Conservation (phyloP, 1,139 yeast genomes). For the Diutina catenulata region DNA sequence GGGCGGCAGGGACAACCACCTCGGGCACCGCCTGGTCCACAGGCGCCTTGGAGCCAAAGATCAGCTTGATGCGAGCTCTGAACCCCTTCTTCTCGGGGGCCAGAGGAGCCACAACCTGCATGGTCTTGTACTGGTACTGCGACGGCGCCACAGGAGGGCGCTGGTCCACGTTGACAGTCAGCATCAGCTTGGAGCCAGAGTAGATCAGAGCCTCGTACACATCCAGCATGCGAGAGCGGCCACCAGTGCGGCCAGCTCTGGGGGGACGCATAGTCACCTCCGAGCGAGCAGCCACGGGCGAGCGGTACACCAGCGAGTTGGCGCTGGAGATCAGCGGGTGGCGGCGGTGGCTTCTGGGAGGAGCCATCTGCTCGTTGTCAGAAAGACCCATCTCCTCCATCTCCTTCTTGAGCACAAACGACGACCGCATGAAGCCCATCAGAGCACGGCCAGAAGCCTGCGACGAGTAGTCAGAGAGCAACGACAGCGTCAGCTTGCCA, state of each 20-base stretch:
- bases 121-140: not conserved
- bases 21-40: too few species aligned
- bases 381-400: slow-evolving; percentile 10
- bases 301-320: not conserved
- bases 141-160: not conserved
- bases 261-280: not conserved
- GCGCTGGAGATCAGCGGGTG: not conserved
- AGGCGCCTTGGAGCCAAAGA: not conserved
- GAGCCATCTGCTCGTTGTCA: slow-evolving; percentile 6
- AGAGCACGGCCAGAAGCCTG: slow-evolving; percentile 16
- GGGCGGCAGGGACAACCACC: not conserved
- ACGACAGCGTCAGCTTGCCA: slow-evolving; percentile 3
- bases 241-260: not conserved
- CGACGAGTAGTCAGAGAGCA: not conserved
- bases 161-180: too few species aligned
- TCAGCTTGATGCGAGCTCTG: slow-evolving; percentile 1
- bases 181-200: not conserved
- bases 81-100: slow-evolving; percentile 2
- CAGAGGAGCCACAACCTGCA: not conserved
- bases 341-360: slow-evolving; percentile 1
- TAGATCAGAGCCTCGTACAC: not conserved
- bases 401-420: slow-evolving; percentile 22
- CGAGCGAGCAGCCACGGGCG: not conserved
- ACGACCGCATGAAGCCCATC: slow-evolving; percentile 29
- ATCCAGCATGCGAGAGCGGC: not conserved